Conservation (phyloP, 805 yeast species). For the Saccharomycopsis fodiens region DNA sequence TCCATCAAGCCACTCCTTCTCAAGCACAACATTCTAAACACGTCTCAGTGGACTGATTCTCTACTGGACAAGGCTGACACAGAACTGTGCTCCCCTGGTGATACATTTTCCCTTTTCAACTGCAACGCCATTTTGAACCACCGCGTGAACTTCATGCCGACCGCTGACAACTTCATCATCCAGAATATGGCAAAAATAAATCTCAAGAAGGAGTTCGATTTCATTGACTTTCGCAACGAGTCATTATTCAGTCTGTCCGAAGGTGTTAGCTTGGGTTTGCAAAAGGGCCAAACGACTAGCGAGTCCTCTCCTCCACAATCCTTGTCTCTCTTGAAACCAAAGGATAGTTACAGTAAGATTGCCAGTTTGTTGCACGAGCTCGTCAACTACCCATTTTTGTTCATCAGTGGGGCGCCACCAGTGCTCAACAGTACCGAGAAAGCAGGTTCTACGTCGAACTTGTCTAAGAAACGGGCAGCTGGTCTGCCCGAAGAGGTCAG, state of each 20-base stretch:
- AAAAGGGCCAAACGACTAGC: not conserved
- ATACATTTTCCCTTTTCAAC: not conserved
- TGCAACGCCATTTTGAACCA: constrained; percentile 15
- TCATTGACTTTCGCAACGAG: constrained; percentile 14
- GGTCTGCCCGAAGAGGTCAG: not conserved
- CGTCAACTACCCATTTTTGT: constrained; percentile 1
- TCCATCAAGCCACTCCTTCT: constrained; percentile 10
- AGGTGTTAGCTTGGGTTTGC: not conserved
- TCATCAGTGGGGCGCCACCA: not conserved
- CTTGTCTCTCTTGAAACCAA: not conserved
- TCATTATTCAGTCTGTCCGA: constrained; percentile 5
- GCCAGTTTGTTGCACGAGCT: not conserved
- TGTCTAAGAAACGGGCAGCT: not conserved
- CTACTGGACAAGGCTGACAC: too few species aligned
- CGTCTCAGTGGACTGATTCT: not conserved
- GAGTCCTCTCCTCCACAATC: not conserved
- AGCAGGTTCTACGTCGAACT: not conserved
- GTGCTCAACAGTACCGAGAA: not conserved
- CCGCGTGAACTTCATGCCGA: constrained; percentile 11
- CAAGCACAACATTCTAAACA: constrained; percentile 17
- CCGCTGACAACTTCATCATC: constrained; percentile 12
- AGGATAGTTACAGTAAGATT: not conserved
- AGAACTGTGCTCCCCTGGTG: not conserved
- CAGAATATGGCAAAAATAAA: constrained; percentile 9
- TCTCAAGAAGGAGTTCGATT: constrained; percentile 15